Conservation (phyloP, 768 basidiomycete species). For the Lactifluus echinatus region DNA sequence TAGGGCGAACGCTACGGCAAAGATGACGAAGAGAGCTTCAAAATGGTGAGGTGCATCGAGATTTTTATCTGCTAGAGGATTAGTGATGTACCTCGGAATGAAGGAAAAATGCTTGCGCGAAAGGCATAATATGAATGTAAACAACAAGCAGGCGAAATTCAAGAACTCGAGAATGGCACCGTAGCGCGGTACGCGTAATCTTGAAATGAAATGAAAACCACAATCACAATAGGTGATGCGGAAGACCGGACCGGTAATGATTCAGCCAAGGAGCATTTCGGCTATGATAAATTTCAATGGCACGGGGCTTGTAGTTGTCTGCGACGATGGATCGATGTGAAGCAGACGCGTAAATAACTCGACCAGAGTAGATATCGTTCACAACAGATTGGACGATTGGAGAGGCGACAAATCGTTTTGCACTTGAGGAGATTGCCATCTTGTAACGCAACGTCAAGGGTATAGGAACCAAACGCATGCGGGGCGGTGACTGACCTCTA, state of each 20-base stretch:
- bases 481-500: constrained; percentile 54
- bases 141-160: constrained; percentile 59
- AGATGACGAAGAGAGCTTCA: constrained; percentile 68
- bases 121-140: constrained; percentile 67
- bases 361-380: constrained; percentile 79
- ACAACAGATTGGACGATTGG: constrained; percentile 83
- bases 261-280: constrained; percentile 65
- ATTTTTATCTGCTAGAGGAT: constrained; percentile 42
- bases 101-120: constrained; percentile 42
- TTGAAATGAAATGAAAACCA: constrained; percentile 23
- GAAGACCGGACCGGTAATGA: constrained; percentile 60
- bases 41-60: constrained; percentile 41
- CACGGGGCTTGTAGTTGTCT: constrained; percentile 80
- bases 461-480: neutral
- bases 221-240: neutral
- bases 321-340: constrained; percentile 66
- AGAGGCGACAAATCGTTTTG: constrained; percentile 77
- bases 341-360: constrained; percentile 51
- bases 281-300: constrained; percentile 64
- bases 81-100: neutral
- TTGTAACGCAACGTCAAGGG: constrained; percentile 26
- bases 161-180: constrained; percentile 69
- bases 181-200: constrained; percentile 77
- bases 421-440: constrained; percentile 83
- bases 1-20: constrained; percentile 68